phyloP scores from a whole-genome alignment of 768 basidiomycete genomes.

The Pisolithus orientalis region DNA sequence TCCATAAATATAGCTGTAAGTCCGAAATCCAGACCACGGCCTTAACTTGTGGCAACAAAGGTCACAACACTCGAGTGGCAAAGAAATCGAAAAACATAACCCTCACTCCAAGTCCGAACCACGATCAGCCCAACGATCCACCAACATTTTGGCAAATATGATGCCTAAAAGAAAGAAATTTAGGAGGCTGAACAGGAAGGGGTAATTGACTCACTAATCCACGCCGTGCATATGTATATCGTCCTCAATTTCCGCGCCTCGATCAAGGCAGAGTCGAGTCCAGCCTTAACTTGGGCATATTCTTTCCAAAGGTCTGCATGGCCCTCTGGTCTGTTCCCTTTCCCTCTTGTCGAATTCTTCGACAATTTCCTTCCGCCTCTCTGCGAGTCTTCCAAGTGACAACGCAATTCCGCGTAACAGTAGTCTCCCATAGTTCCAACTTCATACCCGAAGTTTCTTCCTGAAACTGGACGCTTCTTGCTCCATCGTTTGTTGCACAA shows the following conservation, averaged over 20 bases:
- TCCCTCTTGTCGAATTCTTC: slow-evolving; percentile 6
- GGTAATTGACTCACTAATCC: no score
- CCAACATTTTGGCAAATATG: no score
- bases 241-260: background rate
- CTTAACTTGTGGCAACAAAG: no score
- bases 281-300: background rate
- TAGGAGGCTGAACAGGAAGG: no score
- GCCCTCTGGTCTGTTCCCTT: background rate
- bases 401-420: slow-evolving; percentile 6
- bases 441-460: slow-evolving; percentile 4
- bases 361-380: slow-evolving; percentile 6
- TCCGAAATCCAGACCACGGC: no score
- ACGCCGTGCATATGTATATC: background rate
- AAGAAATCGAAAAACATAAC: no score
- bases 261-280: background rate
- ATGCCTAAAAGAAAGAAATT: no score
- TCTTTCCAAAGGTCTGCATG: slow-evolving; percentile 8
- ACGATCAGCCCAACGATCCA: no score
- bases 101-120: no score
- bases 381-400: slow-evolving; percentile 5
- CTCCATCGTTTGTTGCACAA: background rate
- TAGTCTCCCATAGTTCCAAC: slow-evolving; percentile 9
- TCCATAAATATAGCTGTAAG: no score
- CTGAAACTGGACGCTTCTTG: slow-evolving; percentile 3
- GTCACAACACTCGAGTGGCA: no score